Percentiles rank a stretch among this genome's conserved stretches.
Conservation (phyloP, 495 filamentous ascomycete species). For the Xylona heveae region DNA sequence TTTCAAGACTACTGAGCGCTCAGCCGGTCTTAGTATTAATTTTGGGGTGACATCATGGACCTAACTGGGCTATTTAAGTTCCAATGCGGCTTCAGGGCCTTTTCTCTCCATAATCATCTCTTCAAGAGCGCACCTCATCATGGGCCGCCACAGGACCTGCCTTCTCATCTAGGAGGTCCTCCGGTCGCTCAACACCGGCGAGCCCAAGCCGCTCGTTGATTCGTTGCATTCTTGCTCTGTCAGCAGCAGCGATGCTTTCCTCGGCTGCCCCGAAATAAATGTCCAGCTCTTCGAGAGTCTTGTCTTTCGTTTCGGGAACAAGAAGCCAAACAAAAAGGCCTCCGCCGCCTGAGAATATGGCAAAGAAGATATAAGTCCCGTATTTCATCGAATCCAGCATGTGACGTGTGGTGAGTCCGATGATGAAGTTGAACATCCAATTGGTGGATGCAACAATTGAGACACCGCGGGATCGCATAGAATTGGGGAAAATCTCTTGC, state of each 20-base stretch:
- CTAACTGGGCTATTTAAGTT: too few species aligned
- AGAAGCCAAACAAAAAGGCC: slow-evolving; percentile 4
- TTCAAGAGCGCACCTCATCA: too few species aligned
- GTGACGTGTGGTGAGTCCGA: slow-evolving; percentile 19
- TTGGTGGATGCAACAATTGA: slow-evolving; percentile 7
- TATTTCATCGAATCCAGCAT: slow-evolving; percentile 16
- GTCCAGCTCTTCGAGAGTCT: slow-evolving; percentile 3
- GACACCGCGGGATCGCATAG: slow-evolving; percentile 25
- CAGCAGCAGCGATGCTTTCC: slow-evolving; percentile 15
- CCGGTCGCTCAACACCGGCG: slow-evolving; percentile 11
- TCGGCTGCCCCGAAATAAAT: slow-evolving; percentile 6
- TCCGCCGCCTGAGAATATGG: slow-evolving; percentile 9
- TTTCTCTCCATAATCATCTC: too few species aligned
- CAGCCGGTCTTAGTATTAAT: too few species aligned
- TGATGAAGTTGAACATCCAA: slow-evolving; percentile 22
- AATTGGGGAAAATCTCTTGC: slow-evolving; percentile 23
- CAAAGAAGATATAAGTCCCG: slow-evolving; percentile 26
- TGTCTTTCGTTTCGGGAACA: slow-evolving; percentile 6
- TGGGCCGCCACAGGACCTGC: too few species aligned
- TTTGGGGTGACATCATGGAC: too few species aligned
- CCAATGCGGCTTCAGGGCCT: too few species aligned
- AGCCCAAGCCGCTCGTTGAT: slow-evolving; percentile 18
- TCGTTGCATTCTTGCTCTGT: slow-evolving; percentile 13
- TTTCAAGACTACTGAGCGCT: too few species aligned
- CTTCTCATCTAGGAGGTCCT: too few species aligned